phyloP scores from a whole-genome alignment of 129 eudicot genomes.

The Silybum marianum region DNA sequence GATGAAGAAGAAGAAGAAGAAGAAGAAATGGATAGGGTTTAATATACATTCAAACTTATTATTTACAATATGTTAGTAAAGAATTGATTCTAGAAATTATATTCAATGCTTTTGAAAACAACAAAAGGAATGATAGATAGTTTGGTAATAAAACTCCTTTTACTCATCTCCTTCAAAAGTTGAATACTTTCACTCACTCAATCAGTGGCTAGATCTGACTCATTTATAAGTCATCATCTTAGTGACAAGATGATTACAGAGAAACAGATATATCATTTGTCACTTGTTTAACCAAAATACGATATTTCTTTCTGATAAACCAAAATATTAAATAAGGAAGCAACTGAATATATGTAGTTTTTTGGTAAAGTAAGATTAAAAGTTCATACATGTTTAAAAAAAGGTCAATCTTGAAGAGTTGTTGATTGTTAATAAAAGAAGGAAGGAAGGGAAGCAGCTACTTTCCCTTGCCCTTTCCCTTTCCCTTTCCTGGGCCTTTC shows the following conservation, averaged over 20 bases:
- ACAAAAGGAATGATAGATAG: background rate
- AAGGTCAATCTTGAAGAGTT: background rate
- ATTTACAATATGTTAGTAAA: conserved; percentile 11
- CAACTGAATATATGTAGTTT: background rate
- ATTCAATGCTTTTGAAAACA: background rate
- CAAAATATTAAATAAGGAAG: no score
- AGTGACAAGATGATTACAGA: background rate
- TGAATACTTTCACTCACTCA: no score
- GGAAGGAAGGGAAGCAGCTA: conserved; percentile 17
- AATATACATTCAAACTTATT: background rate
- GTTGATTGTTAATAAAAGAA: background rate
- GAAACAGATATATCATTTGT: no score
- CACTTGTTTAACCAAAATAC: no score
- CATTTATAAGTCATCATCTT: background rate
- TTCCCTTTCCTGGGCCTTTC: conserved; percentile 90
- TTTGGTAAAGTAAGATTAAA: background rate
- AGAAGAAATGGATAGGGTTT: conserved; percentile 43
- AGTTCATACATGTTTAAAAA: background rate
- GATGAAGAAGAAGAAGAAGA: conserved; percentile 43
- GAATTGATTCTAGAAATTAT: background rate
- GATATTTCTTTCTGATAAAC: no score
- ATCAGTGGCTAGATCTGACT: no score
- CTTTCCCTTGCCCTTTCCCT: conserved; percentile 88
- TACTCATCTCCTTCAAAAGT: no score
- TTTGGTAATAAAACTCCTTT: background rate